These are phyloP conservation scores for Conticribra weissflogii DNA, from an alignment of 108 stramenopile genomes.

Conservation along the genomic window DNA sequence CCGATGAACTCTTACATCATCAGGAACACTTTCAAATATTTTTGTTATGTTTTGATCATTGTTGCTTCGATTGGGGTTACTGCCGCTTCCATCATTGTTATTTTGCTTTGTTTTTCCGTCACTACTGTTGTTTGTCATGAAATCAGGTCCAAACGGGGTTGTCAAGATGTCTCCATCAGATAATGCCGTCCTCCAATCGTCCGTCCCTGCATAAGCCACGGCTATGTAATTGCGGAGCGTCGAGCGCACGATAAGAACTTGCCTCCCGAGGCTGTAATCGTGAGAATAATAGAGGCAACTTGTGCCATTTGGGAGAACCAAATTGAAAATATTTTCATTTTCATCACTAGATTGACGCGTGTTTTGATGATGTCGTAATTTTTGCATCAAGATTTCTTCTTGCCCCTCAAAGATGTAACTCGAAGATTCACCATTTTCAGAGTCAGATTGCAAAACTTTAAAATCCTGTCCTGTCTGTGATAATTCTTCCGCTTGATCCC, in stretches of 20 bases:
- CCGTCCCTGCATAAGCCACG: slow-evolving; percentile 84
- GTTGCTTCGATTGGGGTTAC: too few species aligned
- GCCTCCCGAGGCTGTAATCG: slow-evolving; percentile 63
- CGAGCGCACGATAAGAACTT: slow-evolving; percentile 62
- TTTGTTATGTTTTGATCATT: slow-evolving; percentile 17
- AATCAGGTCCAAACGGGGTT: slow-evolving; percentile 62
- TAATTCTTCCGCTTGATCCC: background rate
- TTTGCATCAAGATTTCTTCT: too few species aligned
- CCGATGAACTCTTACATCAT: slow-evolving; percentile 59
- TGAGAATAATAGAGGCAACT: slow-evolving; percentile 75
- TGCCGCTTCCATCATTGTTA: background rate
- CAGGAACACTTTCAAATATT: slow-evolving; percentile 23
- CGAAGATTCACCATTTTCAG: too few species aligned
- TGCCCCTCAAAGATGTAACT: too few species aligned
- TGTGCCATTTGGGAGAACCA: slow-evolving; percentile 38
- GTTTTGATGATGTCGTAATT: slow-evolving; percentile 3
- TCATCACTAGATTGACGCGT: background rate
- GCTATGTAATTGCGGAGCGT: slow-evolving; percentile 60
- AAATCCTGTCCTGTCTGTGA: too few species aligned
- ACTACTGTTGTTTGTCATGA: slow-evolving; percentile 17
- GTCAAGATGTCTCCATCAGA: slow-evolving; percentile 69
- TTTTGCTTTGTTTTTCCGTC: background rate
- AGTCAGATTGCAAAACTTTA: too few species aligned
- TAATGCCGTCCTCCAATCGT: slow-evolving; percentile 72
- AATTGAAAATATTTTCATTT: slow-evolving; percentile 22